Conservation (phyloP, 257 asterid genomes). For the Cynanchum wilfordii region DNA sequence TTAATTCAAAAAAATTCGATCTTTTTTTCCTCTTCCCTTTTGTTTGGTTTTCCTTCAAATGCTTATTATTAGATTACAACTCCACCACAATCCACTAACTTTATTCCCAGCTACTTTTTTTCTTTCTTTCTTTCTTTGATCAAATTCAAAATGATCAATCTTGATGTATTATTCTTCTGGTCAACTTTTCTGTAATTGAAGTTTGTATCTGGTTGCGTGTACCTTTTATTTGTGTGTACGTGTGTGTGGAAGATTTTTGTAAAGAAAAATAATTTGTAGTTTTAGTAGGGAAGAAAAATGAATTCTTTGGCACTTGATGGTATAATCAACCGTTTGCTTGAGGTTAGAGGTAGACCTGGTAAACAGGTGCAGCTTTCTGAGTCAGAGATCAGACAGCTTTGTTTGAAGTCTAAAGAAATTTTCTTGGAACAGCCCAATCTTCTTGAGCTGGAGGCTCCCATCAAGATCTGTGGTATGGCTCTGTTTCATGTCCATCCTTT, state of each 20-base stretch:
- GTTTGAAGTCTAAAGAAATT: slow-evolving; percentile 62
- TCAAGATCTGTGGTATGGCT: slow-evolving; percentile 74
- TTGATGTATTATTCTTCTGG: neutral
- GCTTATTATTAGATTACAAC: neutral
- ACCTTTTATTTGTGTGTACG: neutral
- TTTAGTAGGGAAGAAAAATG: slow-evolving; percentile 32
- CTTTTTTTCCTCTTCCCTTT: neutral
- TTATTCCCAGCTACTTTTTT: slow-evolving; percentile 19
- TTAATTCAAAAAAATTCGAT: too few species aligned
- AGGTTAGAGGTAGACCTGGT: slow-evolving; percentile 71
- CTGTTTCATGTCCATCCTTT: neutral
- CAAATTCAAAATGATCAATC: neutral
- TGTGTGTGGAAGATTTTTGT: slow-evolving; percentile 3
- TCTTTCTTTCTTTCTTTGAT: neutral
- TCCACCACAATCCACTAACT: slow-evolving; percentile 17
- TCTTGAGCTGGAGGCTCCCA: slow-evolving; percentile 90
- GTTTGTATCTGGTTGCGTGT: neutral
- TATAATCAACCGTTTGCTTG: slow-evolving; percentile 67
- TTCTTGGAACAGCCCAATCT: slow-evolving; percentile 81
- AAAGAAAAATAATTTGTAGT: neutral
- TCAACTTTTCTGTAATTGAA: neutral
- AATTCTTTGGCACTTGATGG: slow-evolving; percentile 54
- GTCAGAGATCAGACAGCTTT: slow-evolving; percentile 71
- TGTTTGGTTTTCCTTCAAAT: neutral
- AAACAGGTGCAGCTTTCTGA: slow-evolving; percentile 88